These are phyloP conservation scores for Saprolegnia diclina DNA, from an alignment of 352 stramenopile genomes.

Conservation along the genomic window DNA sequence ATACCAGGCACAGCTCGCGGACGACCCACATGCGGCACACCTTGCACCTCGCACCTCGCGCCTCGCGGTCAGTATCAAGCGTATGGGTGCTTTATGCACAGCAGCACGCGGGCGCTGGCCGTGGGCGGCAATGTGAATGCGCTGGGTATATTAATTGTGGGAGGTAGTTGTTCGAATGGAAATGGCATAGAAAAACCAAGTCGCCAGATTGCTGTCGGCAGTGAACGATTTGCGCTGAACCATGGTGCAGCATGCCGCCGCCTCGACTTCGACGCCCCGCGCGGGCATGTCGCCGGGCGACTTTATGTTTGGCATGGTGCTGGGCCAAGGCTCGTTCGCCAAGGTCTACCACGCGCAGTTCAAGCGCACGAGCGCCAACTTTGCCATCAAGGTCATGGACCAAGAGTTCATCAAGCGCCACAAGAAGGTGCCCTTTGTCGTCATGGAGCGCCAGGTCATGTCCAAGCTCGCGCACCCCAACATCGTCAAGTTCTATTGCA, in stretches of 20 bases:
- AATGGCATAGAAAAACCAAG: neutral
- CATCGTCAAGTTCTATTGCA: conserved; percentile 88
- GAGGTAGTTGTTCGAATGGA: conserved; percentile 1
- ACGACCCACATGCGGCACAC: no score
- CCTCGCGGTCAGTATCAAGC: no score
- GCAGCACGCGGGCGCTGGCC: no score
- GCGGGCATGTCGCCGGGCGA: conserved; percentile 45
- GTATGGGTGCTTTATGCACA: no score
- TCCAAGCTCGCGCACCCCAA: conserved; percentile 83
- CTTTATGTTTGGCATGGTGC: conserved; percentile 85
- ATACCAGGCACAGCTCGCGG: no score
- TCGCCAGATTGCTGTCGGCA: neutral
- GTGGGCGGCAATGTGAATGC: neutral
- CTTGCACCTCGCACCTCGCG: no score
- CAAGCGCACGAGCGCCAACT: conserved; percentile 81
- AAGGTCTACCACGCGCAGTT: conserved; percentile 76
- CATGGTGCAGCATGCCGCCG: neutral
- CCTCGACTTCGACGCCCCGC: neutral
- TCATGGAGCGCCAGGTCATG: conserved; percentile 90
- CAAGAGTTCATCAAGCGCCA: conserved; percentile 88
- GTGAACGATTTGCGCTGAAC: neutral
- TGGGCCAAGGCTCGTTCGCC: conserved; percentile 84
- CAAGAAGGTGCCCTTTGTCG: conserved; percentile 89
- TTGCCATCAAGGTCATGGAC: conserved; percentile 90
- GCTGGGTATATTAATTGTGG: neutral